Evolutionary conservation across 495 filamentous ascomycete genomes (phyloP).

Genomic region (Stereocaulon alpinum): DNA sequence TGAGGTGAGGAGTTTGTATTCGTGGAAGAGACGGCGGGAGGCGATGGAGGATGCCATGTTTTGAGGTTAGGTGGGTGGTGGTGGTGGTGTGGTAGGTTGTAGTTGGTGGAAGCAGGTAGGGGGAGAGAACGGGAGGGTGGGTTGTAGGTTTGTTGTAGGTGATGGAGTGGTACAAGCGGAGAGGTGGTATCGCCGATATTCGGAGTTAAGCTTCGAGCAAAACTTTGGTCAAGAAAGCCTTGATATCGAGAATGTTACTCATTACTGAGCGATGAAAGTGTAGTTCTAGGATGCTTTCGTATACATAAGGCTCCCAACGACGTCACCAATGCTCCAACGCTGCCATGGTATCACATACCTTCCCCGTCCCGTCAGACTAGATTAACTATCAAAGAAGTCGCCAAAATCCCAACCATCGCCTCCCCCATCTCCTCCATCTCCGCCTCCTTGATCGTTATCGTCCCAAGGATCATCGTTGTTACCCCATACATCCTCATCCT

Average conservation of each 20-base stretch:
- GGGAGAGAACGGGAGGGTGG: too few relatives aligned
- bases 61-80: constrained; percentile 11
- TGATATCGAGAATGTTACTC: neutral
- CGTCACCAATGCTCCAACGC: neutral
- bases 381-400: neutral
- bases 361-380: too few relatives aligned
- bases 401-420: constrained; percentile 26
- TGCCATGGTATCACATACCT: neutral
- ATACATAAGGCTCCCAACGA: neutral
- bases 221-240: neutral
- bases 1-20: constrained; percentile 80
- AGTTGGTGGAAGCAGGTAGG: neutral
- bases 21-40: constrained; percentile 89
- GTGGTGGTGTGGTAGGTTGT: neutral
- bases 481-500: constrained; percentile 32
- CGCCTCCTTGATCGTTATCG: constrained; percentile 20
- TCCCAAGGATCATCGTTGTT: constrained; percentile 33
- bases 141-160: neutral
- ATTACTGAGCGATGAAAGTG: neutral
- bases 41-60: constrained; percentile 42
- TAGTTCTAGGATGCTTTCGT: neutral
- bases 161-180: neutral
- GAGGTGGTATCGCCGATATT: neutral
- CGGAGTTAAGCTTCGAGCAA: neutral
- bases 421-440: constrained; percentile 22